Base-by-base conservation (phyloP, 2,329 filamentous ascomycete genomes). In the Immersiporthe knoxdaviesiana region DNA sequence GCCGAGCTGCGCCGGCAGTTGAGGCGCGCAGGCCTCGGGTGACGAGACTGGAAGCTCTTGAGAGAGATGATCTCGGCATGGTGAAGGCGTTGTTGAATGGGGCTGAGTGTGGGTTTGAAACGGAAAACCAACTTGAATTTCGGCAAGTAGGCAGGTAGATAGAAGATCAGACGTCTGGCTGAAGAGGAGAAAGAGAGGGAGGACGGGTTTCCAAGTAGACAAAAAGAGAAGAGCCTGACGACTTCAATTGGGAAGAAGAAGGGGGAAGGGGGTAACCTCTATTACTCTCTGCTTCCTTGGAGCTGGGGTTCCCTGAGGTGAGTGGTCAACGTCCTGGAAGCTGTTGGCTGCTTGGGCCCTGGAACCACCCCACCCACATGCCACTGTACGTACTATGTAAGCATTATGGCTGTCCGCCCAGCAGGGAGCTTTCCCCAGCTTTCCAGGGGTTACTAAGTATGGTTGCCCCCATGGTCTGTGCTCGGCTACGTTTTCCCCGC, bases 371-470 rank as follows among this genome's bases (percentile, higher is more conserved):
- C 50, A 54, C 50, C 24, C 52, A 32, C 37, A 35, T 35, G 35
- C 35, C 35, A 35, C 52, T 60, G 24, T 39, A n/a, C n/a, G n/a
- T n/a, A n/a, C n/a, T n/a, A n/a, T n/a, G n/a, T n/a, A n/a, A n/a
- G n/a, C n/a, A n/a, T n/a, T n/a, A n/a, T n/a, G n/a, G n/a, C n/a
- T n/a, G n/a, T n/a, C n/a, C n/a, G n/a, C n/a, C 35, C 18, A 59
- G 24, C 35, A 62, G 35, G 41, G 32, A 71, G 67, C 69, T 71
- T 69, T 64, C 69, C 69, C 69, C 69, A 67, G 69, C 67, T 71
- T 71, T 71, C 56, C 63, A 69, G 64, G 69, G 69, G 69, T 63
- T 52, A 35, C 35, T n/a, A n/a, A 35, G 35, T 4, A 50, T 52
- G 37, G 16, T 30, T 3, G 10, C 35, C 21, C 12, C n/a, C n/a